Conservation (phyloP, 805 yeast species). For the Schizosaccharomyces octosporus region DNA sequence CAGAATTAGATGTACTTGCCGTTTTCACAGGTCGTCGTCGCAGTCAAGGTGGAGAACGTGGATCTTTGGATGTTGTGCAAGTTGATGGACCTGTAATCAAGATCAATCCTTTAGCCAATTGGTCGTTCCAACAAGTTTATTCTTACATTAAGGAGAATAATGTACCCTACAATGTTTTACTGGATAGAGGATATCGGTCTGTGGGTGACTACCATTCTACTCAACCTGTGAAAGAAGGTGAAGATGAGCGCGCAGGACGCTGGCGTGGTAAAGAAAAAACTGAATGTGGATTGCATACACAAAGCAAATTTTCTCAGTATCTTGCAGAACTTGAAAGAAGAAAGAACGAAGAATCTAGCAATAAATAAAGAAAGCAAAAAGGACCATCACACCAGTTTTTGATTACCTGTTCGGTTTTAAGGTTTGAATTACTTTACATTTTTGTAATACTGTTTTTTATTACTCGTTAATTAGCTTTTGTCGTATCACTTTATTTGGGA, state of each 20-base stretch:
- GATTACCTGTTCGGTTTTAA: too few species aligned
- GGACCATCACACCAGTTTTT: too few species aligned
- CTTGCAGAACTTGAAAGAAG: constrained; percentile 2
- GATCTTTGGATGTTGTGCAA: constrained; percentile 49
- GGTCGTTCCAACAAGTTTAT: constrained; percentile 56
- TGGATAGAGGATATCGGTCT: constrained; percentile 72
- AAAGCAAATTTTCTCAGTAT: constrained; percentile 46
- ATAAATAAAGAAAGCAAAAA: neutral
- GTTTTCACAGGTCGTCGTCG: constrained; percentile 80
- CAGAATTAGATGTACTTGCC: constrained; percentile 46
- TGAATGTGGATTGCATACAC: constrained; percentile 84
- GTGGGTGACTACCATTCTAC: constrained; percentile 94
- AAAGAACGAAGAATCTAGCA: neutral
- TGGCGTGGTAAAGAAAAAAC: constrained; percentile 87
- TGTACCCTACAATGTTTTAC: constrained; percentile 66
- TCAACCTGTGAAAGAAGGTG: constrained; percentile 67
- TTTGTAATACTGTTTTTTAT: neutral
- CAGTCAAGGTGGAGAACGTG: constrained; percentile 71
- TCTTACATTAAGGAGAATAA: constrained; percentile 38
- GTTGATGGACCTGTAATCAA: constrained; percentile 47
- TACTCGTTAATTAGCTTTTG: neutral
- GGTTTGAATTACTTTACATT: neutral
- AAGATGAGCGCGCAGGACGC: constrained; percentile 88
- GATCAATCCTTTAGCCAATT: constrained; percentile 67
- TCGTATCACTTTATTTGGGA: too few species aligned